Evolutionary conservation across 1,284 basidiomycete species (phyloP).

Genomic region (Puccinia horiana): DNA sequence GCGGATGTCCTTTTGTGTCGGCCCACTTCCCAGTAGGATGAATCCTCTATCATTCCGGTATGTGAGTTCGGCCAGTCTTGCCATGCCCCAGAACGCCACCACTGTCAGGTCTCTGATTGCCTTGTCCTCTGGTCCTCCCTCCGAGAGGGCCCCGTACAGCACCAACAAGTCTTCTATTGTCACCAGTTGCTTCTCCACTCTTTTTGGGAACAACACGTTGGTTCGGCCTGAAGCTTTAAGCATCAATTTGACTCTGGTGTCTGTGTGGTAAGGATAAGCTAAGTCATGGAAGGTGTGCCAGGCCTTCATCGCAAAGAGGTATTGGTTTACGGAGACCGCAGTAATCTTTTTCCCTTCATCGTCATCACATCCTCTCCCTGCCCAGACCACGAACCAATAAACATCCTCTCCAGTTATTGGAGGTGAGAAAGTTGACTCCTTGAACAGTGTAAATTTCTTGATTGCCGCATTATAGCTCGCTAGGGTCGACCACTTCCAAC

Average conservation of each 20-base stretch:
- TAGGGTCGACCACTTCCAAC: too few species aligned
- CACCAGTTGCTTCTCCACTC: too few species aligned
- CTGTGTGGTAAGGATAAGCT: neutral
- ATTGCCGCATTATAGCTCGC: slow-evolving; percentile 1
- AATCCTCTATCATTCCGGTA: neutral
- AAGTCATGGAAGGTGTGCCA: slow-evolving; percentile 2
- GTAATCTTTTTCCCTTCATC: neutral
- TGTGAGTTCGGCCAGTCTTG: neutral
- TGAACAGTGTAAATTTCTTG: neutral
- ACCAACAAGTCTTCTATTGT: neutral
- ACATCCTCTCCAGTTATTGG: neutral
- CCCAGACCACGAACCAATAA: neutral
- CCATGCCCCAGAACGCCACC: neutral
- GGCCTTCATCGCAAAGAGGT: slow-evolving; percentile 4
- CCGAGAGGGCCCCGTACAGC: neutral
- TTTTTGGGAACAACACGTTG: neutral
- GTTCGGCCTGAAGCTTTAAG: neutral
- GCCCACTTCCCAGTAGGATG: too few species aligned
- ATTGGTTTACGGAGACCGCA: neutral
- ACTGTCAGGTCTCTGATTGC: too few species aligned
- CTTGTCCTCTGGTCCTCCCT: neutral
- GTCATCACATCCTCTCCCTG: neutral
- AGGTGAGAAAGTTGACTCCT: neutral
- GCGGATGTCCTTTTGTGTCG: neutral
- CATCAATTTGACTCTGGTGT: neutral